phyloP scores from a whole-genome alignment of 306 rosid genomes.

The Spatholobus suberectus region DNA sequence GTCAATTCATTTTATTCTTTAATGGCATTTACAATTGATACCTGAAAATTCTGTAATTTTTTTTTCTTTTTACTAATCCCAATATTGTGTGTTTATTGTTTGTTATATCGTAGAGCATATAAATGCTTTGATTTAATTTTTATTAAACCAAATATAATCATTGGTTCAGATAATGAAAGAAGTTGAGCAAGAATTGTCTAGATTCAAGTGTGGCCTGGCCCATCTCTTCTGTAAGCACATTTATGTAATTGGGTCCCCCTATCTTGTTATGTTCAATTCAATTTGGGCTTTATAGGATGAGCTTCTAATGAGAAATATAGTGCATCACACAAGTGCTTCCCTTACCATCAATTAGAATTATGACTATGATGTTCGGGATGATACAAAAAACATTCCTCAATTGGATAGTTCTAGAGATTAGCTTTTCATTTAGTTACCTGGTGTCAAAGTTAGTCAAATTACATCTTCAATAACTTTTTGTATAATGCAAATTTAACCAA shows the following conservation, averaged over 20 bases:
- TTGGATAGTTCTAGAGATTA: constrained; percentile 79
- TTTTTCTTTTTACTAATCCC: too few species aligned
- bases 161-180: constrained; percentile 68
- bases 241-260: neutral
- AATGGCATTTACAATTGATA: too few species aligned
- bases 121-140: too few species aligned
- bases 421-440: neutral
- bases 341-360: constrained; percentile 94
- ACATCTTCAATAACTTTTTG: too few species aligned
- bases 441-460: too few species aligned
- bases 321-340: constrained; percentile 98
- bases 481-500: too few species aligned
- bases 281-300: neutral
- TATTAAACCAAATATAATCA: too few species aligned
- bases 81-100: too few species aligned
- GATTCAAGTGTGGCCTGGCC: constrained; percentile 89
- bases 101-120: too few species aligned
- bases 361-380: constrained; percentile 84
- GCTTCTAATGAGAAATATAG: constrained; percentile 44
- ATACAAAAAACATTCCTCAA: constrained; percentile 86
- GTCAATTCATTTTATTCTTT: too few species aligned
- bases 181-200: constrained; percentile 75
- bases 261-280: neutral
- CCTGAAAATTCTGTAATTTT: too few species aligned
- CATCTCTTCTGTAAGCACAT: constrained; percentile 78